Evolutionary conservation across 2,329 filamentous ascomycete species (phyloP).

Genomic region (Cladophialophora exuberans): DNA sequence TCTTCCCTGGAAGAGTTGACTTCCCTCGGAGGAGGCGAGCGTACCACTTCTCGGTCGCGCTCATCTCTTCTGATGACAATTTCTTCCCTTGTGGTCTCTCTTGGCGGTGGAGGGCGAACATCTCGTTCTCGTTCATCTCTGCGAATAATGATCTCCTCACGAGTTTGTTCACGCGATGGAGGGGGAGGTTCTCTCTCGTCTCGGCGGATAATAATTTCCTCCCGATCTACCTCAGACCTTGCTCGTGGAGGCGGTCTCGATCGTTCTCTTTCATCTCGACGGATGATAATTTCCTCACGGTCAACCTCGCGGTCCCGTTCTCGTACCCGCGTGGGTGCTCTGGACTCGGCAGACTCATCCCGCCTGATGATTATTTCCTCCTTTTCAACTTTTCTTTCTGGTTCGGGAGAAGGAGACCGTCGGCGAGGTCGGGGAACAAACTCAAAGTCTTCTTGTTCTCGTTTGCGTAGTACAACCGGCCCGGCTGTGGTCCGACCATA

Average conservation of each 20-base stretch:
- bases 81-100: slow-evolving; percentile 46
- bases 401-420: slow-evolving; percentile 33
- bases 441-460: slow-evolving; percentile 39
- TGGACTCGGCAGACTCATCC: slow-evolving; percentile 14
- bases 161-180: slow-evolving; percentile 33
- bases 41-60: slow-evolving; percentile 25
- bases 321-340: slow-evolving; percentile 25
- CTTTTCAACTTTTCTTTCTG: slow-evolving; percentile 35
- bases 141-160: slow-evolving; percentile 43
- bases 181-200: slow-evolving; percentile 27
- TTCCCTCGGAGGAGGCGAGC: slow-evolving; percentile 23
- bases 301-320: slow-evolving; percentile 32
- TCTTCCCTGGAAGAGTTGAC: slow-evolving; percentile 45
- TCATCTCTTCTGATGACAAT: slow-evolving; percentile 46
- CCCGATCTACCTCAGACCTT: slow-evolving; percentile 32
- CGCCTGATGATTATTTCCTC: slow-evolving; percentile 38
- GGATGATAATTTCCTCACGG: slow-evolving; percentile 42
- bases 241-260: slow-evolving; percentile 19
- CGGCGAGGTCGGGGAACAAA: slow-evolving; percentile 32
- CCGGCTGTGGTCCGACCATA: slow-evolving; percentile 39
- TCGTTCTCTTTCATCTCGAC: slow-evolving; percentile 35
- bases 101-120: slow-evolving; percentile 28
- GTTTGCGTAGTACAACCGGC: slow-evolving; percentile 37
- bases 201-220: slow-evolving; percentile 42
- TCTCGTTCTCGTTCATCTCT: slow-evolving; percentile 34